phyloP scores from a whole-genome alignment of 1,139 yeast species.

The Yamadazyma membranifaciens region DNA sequence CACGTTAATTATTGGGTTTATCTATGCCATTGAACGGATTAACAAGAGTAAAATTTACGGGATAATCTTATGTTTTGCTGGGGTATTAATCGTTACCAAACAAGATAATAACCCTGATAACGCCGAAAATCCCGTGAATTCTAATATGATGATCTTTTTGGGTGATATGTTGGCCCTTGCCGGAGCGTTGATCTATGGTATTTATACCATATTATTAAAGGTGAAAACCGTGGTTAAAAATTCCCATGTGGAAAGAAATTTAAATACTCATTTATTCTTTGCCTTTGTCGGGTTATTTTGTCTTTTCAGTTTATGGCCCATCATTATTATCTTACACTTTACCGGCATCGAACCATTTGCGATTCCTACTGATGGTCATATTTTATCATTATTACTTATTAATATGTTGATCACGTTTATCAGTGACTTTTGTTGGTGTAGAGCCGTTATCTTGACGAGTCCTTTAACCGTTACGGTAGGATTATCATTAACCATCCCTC shows the following conservation, averaged over 20 bases:
- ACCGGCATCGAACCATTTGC: slow-evolving; percentile 67
- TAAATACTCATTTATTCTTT: slow-evolving; percentile 84
- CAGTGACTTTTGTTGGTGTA: slow-evolving; percentile 94
- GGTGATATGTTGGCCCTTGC: slow-evolving; percentile 80
- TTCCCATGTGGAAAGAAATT: slow-evolving; percentile 61
- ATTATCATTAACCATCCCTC: slow-evolving; percentile 85
- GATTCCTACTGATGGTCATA: slow-evolving; percentile 56
- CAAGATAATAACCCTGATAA: slow-evolving; percentile 36
- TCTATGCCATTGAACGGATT: slow-evolving; percentile 68
- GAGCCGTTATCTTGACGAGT: slow-evolving; percentile 87
- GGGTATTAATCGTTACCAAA: slow-evolving; percentile 75
- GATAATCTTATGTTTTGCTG: slow-evolving; percentile 67
- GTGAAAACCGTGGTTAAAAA: slow-evolving; percentile 49
- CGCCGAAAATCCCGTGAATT: slow-evolving; percentile 17
- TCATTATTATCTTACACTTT: slow-evolving; percentile 61
- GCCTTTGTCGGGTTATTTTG: slow-evolving; percentile 93
- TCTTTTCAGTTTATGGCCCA: slow-evolving; percentile 78
- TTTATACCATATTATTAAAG: slow-evolving; percentile 86
- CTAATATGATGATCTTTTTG: slow-evolving; percentile 46
- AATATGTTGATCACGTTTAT: slow-evolving; percentile 79
- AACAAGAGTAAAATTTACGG: slow-evolving; percentile 67
- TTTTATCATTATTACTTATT: slow-evolving; percentile 52
- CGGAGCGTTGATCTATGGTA: slow-evolving; percentile 86
- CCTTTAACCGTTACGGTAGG: slow-evolving; percentile 97
- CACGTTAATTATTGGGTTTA: slow-evolving; percentile 79